These are phyloP conservation scores for Goffeauzyma gilvescens DNA, from an alignment of 768 basidiomycete species.

Conservation along the genomic window DNA sequence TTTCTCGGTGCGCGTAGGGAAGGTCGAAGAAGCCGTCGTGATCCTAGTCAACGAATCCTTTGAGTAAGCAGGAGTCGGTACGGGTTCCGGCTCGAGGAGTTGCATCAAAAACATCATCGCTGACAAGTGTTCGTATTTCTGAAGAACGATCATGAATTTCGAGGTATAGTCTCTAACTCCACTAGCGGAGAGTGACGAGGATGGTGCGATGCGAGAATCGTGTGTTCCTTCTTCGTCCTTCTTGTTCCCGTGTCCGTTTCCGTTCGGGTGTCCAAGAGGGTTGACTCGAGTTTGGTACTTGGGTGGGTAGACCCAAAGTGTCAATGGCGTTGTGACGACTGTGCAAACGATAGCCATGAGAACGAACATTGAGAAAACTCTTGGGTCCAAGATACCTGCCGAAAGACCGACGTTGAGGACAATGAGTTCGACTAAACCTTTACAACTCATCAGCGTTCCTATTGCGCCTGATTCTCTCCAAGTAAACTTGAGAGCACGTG, in stretches of 20 bases:
- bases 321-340: constrained; percentile 67
- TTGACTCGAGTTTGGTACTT: constrained; percentile 33
- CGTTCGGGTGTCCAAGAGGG: not conserved
- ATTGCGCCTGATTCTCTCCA: constrained; percentile 64
- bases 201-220: not conserved
- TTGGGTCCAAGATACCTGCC: constrained; percentile 44
- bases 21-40: not conserved
- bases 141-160: constrained; percentile 67
- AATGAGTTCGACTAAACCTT: constrained; percentile 57
- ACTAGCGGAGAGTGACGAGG: not conserved
- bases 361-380: constrained; percentile 78
- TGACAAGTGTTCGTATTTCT: constrained; percentile 73
- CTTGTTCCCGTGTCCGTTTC: not conserved
- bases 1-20: too few species aligned
- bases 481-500: constrained; percentile 46
- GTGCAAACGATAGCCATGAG: constrained; percentile 52
- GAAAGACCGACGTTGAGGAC: constrained; percentile 71
- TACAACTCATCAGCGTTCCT: constrained; percentile 74
- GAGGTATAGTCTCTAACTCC: constrained; percentile 33
- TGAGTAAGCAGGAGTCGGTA: not conserved
- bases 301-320: constrained; percentile 55
- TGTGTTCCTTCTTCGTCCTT: constrained; percentile 7
- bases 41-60: too few species aligned
- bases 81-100: constrained; percentile 42
- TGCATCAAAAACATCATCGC: constrained; percentile 78